Evolutionary conservation across 768 basidiomycete genomes (phyloP).

Genomic region (Termitomyces sp.): DNA sequence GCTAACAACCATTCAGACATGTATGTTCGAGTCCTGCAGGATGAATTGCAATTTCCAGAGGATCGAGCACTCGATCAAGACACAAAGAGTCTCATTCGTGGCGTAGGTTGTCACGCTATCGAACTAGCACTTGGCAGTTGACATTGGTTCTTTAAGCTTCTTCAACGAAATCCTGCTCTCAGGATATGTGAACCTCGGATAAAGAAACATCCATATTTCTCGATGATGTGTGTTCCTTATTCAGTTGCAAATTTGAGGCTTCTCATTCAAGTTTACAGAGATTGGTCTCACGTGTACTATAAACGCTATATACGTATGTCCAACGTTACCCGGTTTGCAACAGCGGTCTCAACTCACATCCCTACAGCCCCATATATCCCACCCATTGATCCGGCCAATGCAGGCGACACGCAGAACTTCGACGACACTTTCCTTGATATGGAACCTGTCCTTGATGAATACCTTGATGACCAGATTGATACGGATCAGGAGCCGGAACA

Average conservation of each 20-base stretch:
- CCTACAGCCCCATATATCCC: slow-evolving; percentile 84
- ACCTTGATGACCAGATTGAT: slow-evolving; percentile 57
- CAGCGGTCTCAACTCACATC: slow-evolving; percentile 1
- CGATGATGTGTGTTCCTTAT: slow-evolving; percentile 67
- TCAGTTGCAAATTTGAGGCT: slow-evolving; percentile 5
- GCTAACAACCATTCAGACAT: slow-evolving; percentile 91
- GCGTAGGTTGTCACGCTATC: slow-evolving; percentile 49
- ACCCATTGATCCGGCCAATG: slow-evolving; percentile 85
- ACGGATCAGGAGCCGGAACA: slow-evolving; percentile 66
- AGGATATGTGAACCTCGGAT: slow-evolving; percentile 91
- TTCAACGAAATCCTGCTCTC: slow-evolving; percentile 89
- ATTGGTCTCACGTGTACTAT: slow-evolving; percentile 92
- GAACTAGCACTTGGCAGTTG: slow-evolving; percentile 5
- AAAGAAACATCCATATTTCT: slow-evolving; percentile 93
- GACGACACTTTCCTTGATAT: slow-evolving; percentile 96
- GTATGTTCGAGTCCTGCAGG: slow-evolving; percentile 90
- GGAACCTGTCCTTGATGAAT: slow-evolving; percentile 85
- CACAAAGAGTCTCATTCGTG: slow-evolving; percentile 92
- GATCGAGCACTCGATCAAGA: slow-evolving; percentile 91
- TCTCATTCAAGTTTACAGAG: slow-evolving; percentile 41
- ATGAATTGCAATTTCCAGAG: slow-evolving; percentile 85
- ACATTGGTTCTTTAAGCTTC: slow-evolving; percentile 45
- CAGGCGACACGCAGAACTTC: slow-evolving; percentile 96
- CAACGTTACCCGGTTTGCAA: not conserved
- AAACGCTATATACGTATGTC: slow-evolving; percentile 88